Percentiles rank a stretch among this genome's conserved stretches.
These are phyloP conservation scores for Phaseolus lunatus DNA, from an alignment of 306 rosid species.

Conservation along the genomic window DNA sequence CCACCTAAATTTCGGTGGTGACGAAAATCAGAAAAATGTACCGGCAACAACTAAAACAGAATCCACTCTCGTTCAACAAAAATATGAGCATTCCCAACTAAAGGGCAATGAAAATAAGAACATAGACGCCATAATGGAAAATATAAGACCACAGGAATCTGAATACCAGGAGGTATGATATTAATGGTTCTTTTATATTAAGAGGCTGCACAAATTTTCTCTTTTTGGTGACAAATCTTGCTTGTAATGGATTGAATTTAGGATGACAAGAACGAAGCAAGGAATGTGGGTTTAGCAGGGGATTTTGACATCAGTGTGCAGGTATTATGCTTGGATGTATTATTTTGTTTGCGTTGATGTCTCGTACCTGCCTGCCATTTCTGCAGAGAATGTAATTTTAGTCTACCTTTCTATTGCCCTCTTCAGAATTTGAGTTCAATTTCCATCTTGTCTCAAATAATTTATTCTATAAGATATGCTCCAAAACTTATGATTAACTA, in stretches of 20 bases:
- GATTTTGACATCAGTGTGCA: constrained; percentile 78
- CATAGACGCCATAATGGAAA: constrained; percentile 65
- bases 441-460: neutral
- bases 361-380: constrained; percentile 30
- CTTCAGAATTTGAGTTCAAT: constrained; percentile 19
- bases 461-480: constrained; percentile 11
- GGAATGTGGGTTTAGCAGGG: constrained; percentile 60
- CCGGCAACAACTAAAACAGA: constrained; percentile 56
- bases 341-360: constrained; percentile 14
- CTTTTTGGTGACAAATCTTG: constrained; percentile 40
- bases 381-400: constrained; percentile 25
- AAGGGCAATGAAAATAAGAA: constrained; percentile 66
- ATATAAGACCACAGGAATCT: constrained; percentile 59
- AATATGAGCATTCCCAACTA: constrained; percentile 57
- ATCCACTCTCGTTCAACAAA: constrained; percentile 49
- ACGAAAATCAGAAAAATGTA: constrained; percentile 53
- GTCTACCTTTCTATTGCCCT: neutral
- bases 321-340: constrained; percentile 57
- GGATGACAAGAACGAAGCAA: constrained; percentile 66
- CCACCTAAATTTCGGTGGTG: constrained; percentile 56
- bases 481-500: neutral
- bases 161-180: constrained; percentile 82
- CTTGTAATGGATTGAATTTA: constrained; percentile 47
- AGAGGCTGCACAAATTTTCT: neutral
- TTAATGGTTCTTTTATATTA: constrained; percentile 34